These are phyloP conservation scores for Gossypium mustelinum DNA, from an alignment of 345 rosid genomes.

Conservation along the genomic window DNA sequence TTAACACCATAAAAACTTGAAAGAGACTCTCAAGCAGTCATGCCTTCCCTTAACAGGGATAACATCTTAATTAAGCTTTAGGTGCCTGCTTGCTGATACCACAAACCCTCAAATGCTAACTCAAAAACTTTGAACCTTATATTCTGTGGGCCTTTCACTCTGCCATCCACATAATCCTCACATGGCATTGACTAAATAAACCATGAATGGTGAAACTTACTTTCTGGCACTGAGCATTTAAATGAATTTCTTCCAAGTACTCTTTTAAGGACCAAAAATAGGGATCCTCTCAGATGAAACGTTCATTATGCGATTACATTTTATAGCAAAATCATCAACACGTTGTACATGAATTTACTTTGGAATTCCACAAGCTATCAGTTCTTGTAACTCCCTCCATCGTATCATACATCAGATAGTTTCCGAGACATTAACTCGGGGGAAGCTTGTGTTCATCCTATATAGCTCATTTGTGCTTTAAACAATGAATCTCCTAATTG, in stretches of 20 bases:
- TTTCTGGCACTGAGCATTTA: neutral
- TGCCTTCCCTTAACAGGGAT: neutral
- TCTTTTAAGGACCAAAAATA: neutral
- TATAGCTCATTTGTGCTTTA: neutral
- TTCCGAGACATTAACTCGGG: too few species aligned
- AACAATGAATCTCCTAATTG: neutral
- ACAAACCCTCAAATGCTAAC: neutral
- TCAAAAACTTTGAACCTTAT: neutral
- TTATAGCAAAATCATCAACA: too few species aligned
- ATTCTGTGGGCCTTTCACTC: neutral
- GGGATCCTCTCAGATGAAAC: neutral
- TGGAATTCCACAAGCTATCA: too few species aligned
- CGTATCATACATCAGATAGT: too few species aligned
- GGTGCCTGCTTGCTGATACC: neutral
- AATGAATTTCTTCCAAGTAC: neutral
- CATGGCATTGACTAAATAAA: neutral
- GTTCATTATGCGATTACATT: neutral
- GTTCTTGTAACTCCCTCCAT: too few species aligned
- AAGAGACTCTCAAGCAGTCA: constrained; percentile 1
- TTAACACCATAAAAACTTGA: neutral
- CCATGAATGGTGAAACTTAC: neutral
- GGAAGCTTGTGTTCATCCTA: neutral
- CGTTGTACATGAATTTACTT: too few species aligned
- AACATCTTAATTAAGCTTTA: neutral
- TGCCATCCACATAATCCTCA: neutral